A percentile compares a stretch with the other conserved stretches of the same genome.
Evolutionary conservation across 169 alveolate species (phyloP).

Genomic region (Eimeria acervulina): DNA sequence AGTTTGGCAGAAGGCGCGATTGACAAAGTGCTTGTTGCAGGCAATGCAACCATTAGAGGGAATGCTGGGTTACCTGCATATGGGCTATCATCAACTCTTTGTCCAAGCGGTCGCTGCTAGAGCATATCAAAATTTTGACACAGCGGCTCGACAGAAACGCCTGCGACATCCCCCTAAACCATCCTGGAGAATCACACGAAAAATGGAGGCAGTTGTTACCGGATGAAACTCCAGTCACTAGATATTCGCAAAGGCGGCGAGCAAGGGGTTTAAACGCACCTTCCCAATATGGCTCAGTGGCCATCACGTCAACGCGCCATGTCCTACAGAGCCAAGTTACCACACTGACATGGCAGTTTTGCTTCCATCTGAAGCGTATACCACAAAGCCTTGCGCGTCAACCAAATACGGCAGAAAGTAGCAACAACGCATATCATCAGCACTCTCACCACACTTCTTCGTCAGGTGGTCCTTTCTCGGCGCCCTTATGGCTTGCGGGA

Average conservation of each 20-base stretch:
- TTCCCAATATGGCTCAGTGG: conserved; percentile 91
- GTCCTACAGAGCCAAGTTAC: conserved; percentile 76
- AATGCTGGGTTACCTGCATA: conserved; percentile 85
- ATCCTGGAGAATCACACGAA: conserved; percentile 83
- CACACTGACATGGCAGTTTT: background rate
- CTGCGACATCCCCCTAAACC: conserved; percentile 94
- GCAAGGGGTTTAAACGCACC: conserved; percentile 25
- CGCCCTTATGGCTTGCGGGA: conserved; percentile 66
- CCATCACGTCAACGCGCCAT: conserved; percentile 92
- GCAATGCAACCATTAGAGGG: background rate
- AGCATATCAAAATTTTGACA: conserved; percentile 91
- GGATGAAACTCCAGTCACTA: background rate
- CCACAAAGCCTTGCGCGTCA: background rate
- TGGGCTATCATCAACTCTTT: conserved; percentile 94
- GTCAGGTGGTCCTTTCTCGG: conserved; percentile 71
- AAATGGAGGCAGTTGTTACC: background rate
- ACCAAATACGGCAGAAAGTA: background rate
- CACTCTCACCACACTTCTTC: conserved; percentile 74
- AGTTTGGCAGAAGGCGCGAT: background rate
- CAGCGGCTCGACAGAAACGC: conserved; percentile 89
- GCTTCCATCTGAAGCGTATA: background rate
- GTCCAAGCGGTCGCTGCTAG: conserved; percentile 95
- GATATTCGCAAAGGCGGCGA: background rate
- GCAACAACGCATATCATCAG: background rate
- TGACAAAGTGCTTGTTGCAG: background rate